These are phyloP conservation scores for Salvia splendens DNA, from an alignment of 257 asterid genomes.

Conservation along the genomic window DNA sequence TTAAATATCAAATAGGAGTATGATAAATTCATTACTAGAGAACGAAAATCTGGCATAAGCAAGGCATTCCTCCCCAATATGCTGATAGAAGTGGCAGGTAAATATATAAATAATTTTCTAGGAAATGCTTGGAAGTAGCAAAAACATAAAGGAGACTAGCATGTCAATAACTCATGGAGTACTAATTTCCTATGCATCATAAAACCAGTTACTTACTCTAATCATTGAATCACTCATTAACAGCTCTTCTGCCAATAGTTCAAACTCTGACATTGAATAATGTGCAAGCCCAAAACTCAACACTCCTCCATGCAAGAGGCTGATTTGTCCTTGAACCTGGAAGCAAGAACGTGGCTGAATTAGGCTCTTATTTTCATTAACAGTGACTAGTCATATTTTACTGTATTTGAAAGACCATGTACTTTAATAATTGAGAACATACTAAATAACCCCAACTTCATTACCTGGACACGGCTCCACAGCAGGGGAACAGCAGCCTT, in stretches of 20 bases:
- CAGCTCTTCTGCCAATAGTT: constrained; percentile 93
- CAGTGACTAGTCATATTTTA: constrained; percentile 4
- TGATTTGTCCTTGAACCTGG: constrained; percentile 97
- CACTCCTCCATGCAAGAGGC: constrained; percentile 69
- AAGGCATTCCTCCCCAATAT: constrained; percentile 15
- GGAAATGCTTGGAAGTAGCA: constrained; percentile 9
- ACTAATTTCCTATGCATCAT: constrained; percentile 16
- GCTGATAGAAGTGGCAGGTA: constrained; percentile 17
- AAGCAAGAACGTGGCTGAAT: constrained; percentile 31
- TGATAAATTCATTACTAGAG: constrained; percentile 4
- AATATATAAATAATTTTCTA: neutral
- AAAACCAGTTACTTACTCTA: constrained; percentile 51
- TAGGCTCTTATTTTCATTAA: constrained; percentile 25
- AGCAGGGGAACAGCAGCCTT: constrained; percentile 95
- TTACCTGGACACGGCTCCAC: constrained; percentile 99
- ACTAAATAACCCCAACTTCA: constrained; percentile 17
- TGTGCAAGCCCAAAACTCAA: constrained; percentile 96
- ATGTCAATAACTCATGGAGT: constrained; percentile 18
- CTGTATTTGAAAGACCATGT: constrained; percentile 17
- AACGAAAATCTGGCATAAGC: constrained; percentile 19
- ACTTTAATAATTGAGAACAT: neutral
- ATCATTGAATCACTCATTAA: constrained; percentile 91
- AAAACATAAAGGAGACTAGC: neutral
- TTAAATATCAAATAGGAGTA: neutral
- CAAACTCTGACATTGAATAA: constrained; percentile 96